These are phyloP conservation scores for Fraxinus greggii DNA, from an alignment of 305 asterid species.

Conservation along the genomic window DNA sequence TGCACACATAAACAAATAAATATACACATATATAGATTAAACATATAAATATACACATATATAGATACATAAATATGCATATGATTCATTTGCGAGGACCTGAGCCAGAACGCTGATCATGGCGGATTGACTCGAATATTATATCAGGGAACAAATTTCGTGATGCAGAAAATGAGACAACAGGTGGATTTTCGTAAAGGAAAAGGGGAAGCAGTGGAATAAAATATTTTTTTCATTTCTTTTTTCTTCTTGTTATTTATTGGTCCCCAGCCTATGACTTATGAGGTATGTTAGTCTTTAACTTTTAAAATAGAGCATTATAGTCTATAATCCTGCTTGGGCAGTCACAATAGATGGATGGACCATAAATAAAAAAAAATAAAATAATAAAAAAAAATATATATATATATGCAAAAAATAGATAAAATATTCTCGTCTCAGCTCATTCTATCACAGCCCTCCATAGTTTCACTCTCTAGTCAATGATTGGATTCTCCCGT, in stretches of 20 bases:
- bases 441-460: neutral
- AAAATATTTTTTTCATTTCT: neutral
- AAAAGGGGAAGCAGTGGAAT: neutral
- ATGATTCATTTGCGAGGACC: conserved; percentile 25
- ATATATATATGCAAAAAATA: no score
- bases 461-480: neutral
- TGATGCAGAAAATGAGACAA: neutral
- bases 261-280: neutral
- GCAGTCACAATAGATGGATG: neutral
- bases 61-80: neutral
- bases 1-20: conserved; percentile 23
- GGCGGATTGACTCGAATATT: conserved; percentile 12
- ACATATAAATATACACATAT: neutral
- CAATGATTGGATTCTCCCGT: no score
- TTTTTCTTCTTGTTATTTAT: neutral
- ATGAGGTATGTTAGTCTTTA: neutral
- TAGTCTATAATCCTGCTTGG: neutral
- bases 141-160: neutral
- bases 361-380: neutral
- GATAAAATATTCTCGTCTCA: no score
- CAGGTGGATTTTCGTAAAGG: neutral
- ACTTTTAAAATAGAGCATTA: neutral
- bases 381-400: no score
- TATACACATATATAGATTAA: neutral
- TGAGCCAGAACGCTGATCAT: conserved; percentile 65